Evolutionary conservation across 768 basidiomycete species (phyloP).

Genomic region (Cantharellus cinnabarinus): DNA sequence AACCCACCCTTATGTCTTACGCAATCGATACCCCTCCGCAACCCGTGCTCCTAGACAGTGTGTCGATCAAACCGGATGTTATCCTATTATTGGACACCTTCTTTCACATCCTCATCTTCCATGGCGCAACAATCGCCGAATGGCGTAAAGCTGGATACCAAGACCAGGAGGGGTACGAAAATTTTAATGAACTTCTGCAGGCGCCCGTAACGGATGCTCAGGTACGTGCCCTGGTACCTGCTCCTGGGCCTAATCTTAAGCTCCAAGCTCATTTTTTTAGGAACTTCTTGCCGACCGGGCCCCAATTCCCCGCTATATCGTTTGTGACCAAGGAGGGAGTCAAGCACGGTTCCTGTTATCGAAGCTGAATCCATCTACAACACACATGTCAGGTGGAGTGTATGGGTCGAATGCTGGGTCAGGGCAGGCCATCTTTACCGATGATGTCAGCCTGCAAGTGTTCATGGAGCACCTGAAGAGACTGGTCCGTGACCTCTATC

Average conservation of each 20-base stretch:
- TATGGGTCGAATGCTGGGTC: conserved; percentile 56
- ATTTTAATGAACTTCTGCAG: conserved; percentile 86
- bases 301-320: conserved; percentile 95
- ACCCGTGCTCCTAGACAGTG: conserved; percentile 88
- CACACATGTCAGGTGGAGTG: conserved; percentile 78
- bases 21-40: conserved; percentile 79
- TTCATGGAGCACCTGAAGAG: conserved; percentile 97
- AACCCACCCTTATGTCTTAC: conserved; percentile 98
- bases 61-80: conserved; percentile 94
- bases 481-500: conserved; percentile 27
- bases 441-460: conserved; percentile 92
- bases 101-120: conserved; percentile 99
- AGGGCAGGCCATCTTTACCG: conserved; percentile 93
- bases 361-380: conserved; percentile 94
- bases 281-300: conserved; percentile 88
- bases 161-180: conserved; percentile 96
- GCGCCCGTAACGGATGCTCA: conserved; percentile 76
- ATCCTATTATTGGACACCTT: conserved; percentile 94
- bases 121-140: conserved; percentile 88
- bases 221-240: conserved; percentile 20
- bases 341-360: conserved; percentile 96
- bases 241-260: background rate
- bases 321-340: conserved; percentile 91
- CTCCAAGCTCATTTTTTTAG: conserved; percentile 19
- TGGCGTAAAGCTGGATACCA: conserved; percentile 99